These are phyloP conservation scores for Ganoderma lucidum DNA, from an alignment of 1,284 basidiomycete genomes.

Conservation along the genomic window DNA sequence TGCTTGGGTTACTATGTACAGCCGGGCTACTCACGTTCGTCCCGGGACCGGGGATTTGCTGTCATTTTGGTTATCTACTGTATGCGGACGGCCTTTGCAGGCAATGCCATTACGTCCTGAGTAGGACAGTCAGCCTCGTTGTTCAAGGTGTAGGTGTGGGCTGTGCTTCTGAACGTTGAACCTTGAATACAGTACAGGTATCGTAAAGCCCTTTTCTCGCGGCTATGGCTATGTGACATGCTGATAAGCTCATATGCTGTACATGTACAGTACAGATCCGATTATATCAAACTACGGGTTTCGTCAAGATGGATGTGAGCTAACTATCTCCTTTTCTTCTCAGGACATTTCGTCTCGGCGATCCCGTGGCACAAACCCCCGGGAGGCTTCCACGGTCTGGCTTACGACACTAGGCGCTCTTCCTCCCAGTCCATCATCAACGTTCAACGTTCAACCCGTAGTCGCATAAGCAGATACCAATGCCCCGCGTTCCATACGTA, in stretches of 20 bases:
- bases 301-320: no score
- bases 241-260: not conserved
- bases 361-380: not conserved
- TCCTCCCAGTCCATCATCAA: not conserved
- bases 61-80: constrained; percentile 16
- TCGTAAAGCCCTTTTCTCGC: not conserved
- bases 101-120: not conserved
- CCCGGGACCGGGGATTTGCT: constrained; percentile 8
- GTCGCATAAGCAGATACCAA: not conserved
- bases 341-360: not conserved
- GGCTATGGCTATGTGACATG: not conserved
- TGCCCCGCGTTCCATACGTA: constrained; percentile 8
- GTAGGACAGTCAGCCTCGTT: not conserved
- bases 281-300: no score
- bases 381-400: not conserved
- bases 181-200: not conserved
- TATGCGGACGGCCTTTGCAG: constrained; percentile 1
- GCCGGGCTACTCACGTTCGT: no score
- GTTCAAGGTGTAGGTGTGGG: not conserved
- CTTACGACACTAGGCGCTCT: not conserved
- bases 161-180: not conserved
- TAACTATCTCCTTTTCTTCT: not conserved
- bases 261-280: not conserved
- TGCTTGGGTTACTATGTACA: not conserved
- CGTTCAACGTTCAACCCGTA: no score